phyloP scores from a whole-genome alignment of 768 basidiomycete species.

The Imleria badia region DNA sequence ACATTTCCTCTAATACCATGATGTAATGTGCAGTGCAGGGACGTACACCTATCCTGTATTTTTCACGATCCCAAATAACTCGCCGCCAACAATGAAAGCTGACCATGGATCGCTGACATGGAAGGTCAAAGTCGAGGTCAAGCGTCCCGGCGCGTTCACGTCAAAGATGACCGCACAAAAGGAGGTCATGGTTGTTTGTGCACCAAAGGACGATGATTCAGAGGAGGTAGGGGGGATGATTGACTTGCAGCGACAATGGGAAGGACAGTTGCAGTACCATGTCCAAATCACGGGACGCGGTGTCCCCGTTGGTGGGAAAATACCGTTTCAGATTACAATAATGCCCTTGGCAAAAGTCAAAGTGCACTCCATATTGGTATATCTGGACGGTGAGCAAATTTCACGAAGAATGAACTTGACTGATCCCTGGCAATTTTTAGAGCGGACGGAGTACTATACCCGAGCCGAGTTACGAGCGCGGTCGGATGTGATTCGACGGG shows the following conservation, averaged over 20 bases:
- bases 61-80: conserved; percentile 76
- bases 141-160: conserved; percentile 79
- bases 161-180: conserved; percentile 65
- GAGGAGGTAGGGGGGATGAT: conserved; percentile 82
- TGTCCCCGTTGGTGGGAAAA: conserved; percentile 78
- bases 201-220: conserved; percentile 44
- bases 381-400: conserved; percentile 70
- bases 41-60: conserved; percentile 94
- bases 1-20: conserved; percentile 1
- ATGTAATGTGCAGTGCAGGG: conserved; percentile 64
- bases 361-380: conserved; percentile 68
- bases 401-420: background rate
- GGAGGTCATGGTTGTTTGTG: conserved; percentile 73
- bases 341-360: conserved; percentile 84
- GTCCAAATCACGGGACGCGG: conserved; percentile 72
- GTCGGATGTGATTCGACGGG: conserved; percentile 60
- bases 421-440: conserved; percentile 37
- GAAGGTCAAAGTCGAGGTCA: conserved; percentile 76
- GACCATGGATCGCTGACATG: conserved; percentile 79
- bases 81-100: conserved; percentile 75
- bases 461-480: conserved; percentile 65
- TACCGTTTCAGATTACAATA: conserved; percentile 78
- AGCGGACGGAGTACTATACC: conserved; percentile 80
- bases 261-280: conserved; percentile 79
- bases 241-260: conserved; percentile 88